Percentiles rank a stretch among this genome's conserved stretches.
phyloP scores from a whole-genome alignment of 768 basidiomycete genomes.

The Leccinum broughii region DNA sequence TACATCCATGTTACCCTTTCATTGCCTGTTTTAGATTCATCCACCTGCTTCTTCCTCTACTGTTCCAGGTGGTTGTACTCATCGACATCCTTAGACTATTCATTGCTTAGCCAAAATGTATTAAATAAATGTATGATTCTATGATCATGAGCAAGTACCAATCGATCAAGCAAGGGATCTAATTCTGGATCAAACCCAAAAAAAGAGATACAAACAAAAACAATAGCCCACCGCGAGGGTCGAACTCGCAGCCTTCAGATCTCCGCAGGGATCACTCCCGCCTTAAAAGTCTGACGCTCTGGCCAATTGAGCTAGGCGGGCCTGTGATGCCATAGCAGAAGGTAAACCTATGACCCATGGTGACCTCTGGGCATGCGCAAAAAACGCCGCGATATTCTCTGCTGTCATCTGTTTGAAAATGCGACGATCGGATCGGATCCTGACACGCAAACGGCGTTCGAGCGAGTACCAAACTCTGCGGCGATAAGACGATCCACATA shows the following conservation, averaged over 20 bases:
- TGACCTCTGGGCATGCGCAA: not conserved
- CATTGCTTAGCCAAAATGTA: constrained; percentile 18
- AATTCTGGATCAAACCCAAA: not conserved
- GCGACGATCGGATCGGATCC: not conserved
- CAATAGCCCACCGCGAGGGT: constrained; percentile 77
- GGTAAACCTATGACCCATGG: not conserved
- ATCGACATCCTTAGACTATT: constrained; percentile 22
- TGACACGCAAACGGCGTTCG: constrained; percentile 9
- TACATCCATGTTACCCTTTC: constrained; percentile 12
- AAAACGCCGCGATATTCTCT: not conserved
- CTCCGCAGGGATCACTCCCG: constrained; percentile 23
- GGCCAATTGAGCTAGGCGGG: constrained; percentile 65
- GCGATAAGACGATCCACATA: constrained; percentile 12
- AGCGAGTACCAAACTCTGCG: not conserved
- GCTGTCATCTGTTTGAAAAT: not conserved
- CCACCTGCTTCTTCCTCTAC: constrained; percentile 17
- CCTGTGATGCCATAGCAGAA: constrained; percentile 8
- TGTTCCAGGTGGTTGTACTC: constrained; percentile 18
- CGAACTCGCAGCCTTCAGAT: constrained; percentile 88
- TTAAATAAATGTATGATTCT: constrained; percentile 8
- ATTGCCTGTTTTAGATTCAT: constrained; percentile 8
- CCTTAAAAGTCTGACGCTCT: constrained; percentile 59
- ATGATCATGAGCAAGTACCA: not conserved
- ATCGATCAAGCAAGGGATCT: not conserved
- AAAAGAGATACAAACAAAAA: constrained; percentile 9